Base-by-base conservation (phyloP, 2,329 filamentous ascomycete species). In the Penicillium sp. region DNA sequence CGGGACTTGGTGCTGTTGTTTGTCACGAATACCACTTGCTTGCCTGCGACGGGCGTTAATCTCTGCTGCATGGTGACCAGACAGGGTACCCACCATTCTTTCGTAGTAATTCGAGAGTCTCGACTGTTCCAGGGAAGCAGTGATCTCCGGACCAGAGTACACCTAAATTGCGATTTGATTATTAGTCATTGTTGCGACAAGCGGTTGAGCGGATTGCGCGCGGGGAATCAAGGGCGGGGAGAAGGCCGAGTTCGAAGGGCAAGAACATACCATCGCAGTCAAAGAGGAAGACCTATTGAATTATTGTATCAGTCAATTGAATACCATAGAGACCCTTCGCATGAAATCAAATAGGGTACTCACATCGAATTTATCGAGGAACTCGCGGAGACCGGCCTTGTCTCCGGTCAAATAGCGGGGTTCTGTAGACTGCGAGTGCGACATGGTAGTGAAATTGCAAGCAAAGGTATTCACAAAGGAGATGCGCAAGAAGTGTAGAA, bases 1-100 rank as follows among this genome's bases (percentile, higher is more conserved):
- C 95, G 89, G 11, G 93, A 96, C 75, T 99, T 99, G 56, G 95
- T 98, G 70, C 92, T 97, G 80, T 99, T 99, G 80, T 99, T 99
- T 41, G 95, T 99, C 52, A 99, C 95, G 72, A 99, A 99, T 53
- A 99, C 87, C 33, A 95, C 84, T 72, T 89, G 89, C 77, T 99
- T 99, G 71, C 91, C 93, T 95, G 61, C 2, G 19, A 27, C 19
- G n/a, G 5, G 22, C 14, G 19, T 60, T 22, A 63, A 55, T 47
- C 39, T 60, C 41, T 33, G 35, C 26, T 21, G 13, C 21, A n/a
- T 52, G 10, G 10, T 14, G 33, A 11, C 2, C 16, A 26, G 35
- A 21, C 5, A 16, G 19, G 14, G 48, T 33, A 19, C 55, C 50
- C 69, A 93, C 92, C 91, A 86, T 86, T 90, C 56, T 86, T 88